Conservation (phyloP, 2,329 filamentous ascomycete species). For the Thelonectria discophora region DNA sequence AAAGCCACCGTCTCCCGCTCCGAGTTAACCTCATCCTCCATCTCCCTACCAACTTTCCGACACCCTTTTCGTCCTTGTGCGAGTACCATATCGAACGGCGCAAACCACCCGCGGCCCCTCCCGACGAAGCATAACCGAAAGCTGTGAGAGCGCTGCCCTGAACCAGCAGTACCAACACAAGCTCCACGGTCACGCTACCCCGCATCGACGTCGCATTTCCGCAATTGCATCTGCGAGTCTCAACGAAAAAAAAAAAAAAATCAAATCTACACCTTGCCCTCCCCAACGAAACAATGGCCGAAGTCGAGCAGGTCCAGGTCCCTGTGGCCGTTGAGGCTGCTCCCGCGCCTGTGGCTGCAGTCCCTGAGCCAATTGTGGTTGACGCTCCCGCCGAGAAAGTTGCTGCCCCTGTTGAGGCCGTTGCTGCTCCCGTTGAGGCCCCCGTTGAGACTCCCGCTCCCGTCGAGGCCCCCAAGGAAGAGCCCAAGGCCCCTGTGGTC, state of each 20-base stretch:
- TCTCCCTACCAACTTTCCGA: conserved; percentile 3
- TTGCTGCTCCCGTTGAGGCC: neutral
- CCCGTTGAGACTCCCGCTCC: neutral
- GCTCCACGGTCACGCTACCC: conserved; percentile 43
- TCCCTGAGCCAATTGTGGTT: conserved; percentile 6
- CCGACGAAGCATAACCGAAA: conserved; percentile 39
- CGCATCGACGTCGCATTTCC: conserved; percentile 37
- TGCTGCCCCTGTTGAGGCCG: neutral
- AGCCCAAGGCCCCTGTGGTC: conserved; percentile 66
- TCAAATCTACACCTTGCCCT: conserved; percentile 12
- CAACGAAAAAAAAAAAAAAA: conserved; percentile 32
- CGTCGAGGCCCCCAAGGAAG: neutral
- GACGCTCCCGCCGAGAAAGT: conserved; percentile 1
- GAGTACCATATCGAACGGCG: conserved; percentile 15
- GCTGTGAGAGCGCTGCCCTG: conserved; percentile 38
- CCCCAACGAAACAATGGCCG: conserved; percentile 37
- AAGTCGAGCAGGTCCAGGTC: conserved; percentile 36
- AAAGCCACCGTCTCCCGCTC: conserved; percentile 19
- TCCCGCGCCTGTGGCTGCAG: conserved; percentile 21
- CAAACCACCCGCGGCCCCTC: conserved; percentile 30
- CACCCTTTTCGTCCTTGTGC: conserved; percentile 1
- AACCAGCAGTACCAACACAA: conserved; percentile 38
- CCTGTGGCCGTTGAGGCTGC: conserved; percentile 30
- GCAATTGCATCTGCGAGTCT: conserved; percentile 29
- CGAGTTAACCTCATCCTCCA: conserved; percentile 14